A percentile compares a stretch with the other conserved stretches of the same genome.
phyloP scores from a whole-genome alignment of 306 rosid genomes.

The Senna siamea region DNA sequence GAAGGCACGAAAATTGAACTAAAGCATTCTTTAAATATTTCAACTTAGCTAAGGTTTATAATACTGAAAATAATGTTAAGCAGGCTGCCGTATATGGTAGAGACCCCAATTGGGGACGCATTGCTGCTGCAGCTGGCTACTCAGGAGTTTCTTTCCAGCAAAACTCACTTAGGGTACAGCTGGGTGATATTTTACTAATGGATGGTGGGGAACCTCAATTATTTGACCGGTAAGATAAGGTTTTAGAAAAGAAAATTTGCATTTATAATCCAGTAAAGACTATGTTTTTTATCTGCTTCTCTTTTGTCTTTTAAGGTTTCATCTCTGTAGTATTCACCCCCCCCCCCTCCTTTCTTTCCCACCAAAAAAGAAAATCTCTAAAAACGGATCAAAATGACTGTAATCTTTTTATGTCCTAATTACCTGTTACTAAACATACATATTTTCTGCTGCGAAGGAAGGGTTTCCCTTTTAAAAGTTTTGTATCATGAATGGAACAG shows the following conservation, averaged over 20 bases:
- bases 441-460: too few species aligned
- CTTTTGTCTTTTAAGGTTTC: too few species aligned
- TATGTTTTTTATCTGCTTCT: too few species aligned
- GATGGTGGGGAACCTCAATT: slow-evolving; percentile 82
- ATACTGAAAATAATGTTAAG: slow-evolving; percentile 28
- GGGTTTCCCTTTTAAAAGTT: too few species aligned
- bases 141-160: slow-evolving; percentile 81
- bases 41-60: slow-evolving; percentile 21
- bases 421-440: too few species aligned
- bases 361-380: too few species aligned
- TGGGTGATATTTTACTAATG: slow-evolving; percentile 88
- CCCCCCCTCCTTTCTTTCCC: too few species aligned
- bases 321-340: too few species aligned
- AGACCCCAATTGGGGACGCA: slow-evolving; percentile 99
- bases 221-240: slow-evolving; percentile 65
- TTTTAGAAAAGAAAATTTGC: too few species aligned
- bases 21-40: slow-evolving; percentile 8
- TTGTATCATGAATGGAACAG: slow-evolving; percentile 28
- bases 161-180: slow-evolving; percentile 67
- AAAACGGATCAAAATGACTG: too few species aligned
- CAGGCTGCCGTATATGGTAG: slow-evolving; percentile 93
- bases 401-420: too few species aligned
- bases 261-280: too few species aligned
- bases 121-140: slow-evolving; percentile 91
- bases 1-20: slow-evolving; percentile 58